phyloP scores from a whole-genome alignment of 1,284 basidiomycete species.

The Leccinum solheimii region DNA sequence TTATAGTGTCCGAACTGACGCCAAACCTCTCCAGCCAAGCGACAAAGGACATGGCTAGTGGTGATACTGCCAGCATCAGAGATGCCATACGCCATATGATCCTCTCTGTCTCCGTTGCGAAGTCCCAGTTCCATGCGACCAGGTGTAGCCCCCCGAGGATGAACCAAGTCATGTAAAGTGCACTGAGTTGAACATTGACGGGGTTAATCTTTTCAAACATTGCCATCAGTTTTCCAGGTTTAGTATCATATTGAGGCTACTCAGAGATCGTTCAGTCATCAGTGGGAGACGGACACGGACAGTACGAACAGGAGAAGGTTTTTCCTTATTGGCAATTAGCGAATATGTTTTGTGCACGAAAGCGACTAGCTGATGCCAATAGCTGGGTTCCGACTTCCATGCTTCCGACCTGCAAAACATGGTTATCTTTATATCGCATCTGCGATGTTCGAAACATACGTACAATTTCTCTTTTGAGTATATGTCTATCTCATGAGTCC shows the following conservation, averaged over 20 bases:
- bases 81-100: neutral
- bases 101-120: neutral
- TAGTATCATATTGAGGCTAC: neutral
- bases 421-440: neutral
- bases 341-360: neutral
- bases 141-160: neutral
- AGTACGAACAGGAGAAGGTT: neutral
- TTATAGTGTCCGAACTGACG: neutral
- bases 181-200: neutral
- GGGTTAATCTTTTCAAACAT: neutral
- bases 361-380: neutral
- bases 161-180: neutral
- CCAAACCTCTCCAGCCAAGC: neutral
- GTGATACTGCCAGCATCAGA: neutral
- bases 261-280: neutral
- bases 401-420: neutral
- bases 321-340: neutral
- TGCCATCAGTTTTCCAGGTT: neutral
- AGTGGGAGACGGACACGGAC: neutral
- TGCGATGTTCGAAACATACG: neutral
- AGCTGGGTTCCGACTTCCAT: neutral
- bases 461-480: neutral
- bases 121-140: neutral
- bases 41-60: neutral
- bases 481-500: neutral